phyloP scores from a whole-genome alignment of 345 rosid species.

The Gossypium australe region DNA sequence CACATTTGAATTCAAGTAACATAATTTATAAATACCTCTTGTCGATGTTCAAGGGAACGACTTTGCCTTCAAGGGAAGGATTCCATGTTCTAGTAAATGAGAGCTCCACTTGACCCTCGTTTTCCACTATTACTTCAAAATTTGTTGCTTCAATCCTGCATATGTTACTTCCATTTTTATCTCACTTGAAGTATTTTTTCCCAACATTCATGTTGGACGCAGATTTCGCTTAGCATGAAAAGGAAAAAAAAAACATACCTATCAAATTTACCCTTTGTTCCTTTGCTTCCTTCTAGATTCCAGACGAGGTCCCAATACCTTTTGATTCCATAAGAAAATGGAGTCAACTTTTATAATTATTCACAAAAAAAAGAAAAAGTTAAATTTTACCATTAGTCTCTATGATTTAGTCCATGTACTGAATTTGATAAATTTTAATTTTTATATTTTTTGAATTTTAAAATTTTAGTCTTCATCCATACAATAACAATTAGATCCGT shows the following conservation, averaged over 20 bases:
- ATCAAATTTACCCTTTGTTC: constrained; percentile 53
- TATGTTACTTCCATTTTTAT: neutral
- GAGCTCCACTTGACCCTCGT: constrained; percentile 47
- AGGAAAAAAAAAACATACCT: constrained; percentile 25
- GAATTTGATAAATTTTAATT: too few species aligned
- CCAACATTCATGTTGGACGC: neutral
- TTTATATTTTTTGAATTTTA: too few species aligned
- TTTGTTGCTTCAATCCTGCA: constrained; percentile 38
- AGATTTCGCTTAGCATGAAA: neutral
- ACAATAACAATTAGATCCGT: too few species aligned
- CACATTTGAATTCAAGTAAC: neutral
- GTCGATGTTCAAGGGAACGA: constrained; percentile 56
- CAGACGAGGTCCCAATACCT: constrained; percentile 73
- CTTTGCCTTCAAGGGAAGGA: constrained; percentile 38
- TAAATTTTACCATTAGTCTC: too few species aligned
- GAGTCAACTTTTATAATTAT: neutral
- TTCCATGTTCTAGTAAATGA: constrained; percentile 60
- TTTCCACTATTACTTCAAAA: constrained; percentile 41
- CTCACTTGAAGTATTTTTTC: too few species aligned
- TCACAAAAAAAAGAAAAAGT: too few species aligned
- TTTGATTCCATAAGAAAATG: neutral
- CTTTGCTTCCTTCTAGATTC: constrained; percentile 45
- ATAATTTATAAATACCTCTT: constrained; percentile 36
- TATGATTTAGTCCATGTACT: too few species aligned
- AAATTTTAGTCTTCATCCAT: too few species aligned